A percentile compares a stretch with the other conserved stretches of the same genome.
phyloP scores from a whole-genome alignment of 2,329 filamentous ascomycete genomes.

The Pseudopyricularia cyperi region DNA sequence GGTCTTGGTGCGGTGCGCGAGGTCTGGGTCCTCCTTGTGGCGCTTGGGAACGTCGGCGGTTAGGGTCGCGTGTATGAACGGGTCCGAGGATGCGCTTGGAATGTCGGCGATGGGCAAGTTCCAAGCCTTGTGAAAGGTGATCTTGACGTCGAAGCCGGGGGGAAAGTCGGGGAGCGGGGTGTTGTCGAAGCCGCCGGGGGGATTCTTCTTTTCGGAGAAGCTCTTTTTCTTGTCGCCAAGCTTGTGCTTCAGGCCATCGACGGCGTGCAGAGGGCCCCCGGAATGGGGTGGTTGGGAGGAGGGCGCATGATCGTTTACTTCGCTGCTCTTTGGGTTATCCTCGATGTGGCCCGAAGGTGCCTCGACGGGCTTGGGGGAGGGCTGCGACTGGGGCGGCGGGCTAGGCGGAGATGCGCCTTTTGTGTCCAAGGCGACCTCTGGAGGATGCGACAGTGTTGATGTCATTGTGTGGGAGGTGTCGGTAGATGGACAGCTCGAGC shows the following conservation, averaged over 20 bases:
- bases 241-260: conserved; percentile 2
- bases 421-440: not conserved
- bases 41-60: conserved; percentile 55
- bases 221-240: conserved; percentile 3
- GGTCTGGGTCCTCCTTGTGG: conserved; percentile 74
- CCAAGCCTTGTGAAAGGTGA: conserved; percentile 69
- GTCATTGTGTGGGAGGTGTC: not conserved
- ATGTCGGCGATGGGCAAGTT: conserved; percentile 79
- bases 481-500: not conserved
- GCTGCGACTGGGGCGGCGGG: not conserved
- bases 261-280: not conserved
- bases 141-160: conserved; percentile 70
- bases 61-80: conserved; percentile 68
- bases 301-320: not conserved
- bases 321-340: not conserved
- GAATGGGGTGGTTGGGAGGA: not conserved
- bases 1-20: conserved; percentile 65
- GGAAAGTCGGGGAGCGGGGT: conserved; percentile 65
- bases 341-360: not conserved
- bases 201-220: conserved; percentile 6
- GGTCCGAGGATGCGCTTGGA: conserved; percentile 65
- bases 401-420: not conserved
- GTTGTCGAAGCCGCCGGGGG: conserved; percentile 9
- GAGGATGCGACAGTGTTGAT: not conserved
- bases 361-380: not conserved